A percentile compares a stretch with the other conserved stretches of the same genome.
Conservation (phyloP, 139 green algal genomes). For the Deuterostichococcus epilithicus region DNA sequence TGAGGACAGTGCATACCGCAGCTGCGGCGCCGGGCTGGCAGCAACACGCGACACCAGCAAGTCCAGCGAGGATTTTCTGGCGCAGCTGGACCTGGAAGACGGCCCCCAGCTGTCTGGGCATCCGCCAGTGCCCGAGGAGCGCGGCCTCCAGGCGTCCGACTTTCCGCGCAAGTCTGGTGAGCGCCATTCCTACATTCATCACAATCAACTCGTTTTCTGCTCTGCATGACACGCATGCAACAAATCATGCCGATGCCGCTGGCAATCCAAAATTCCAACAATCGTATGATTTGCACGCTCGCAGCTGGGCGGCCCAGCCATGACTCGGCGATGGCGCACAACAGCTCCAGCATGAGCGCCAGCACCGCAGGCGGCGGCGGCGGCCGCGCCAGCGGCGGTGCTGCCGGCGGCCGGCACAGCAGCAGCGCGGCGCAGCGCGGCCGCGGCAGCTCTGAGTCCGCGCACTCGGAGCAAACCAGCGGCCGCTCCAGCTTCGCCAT, state of each 20-base stretch:
- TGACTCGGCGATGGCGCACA: background rate
- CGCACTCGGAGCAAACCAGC: slow-evolving; percentile 3
- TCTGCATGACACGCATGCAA: too few relatives aligned
- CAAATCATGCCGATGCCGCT: too few relatives aligned
- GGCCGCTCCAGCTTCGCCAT: slow-evolving; percentile 39
- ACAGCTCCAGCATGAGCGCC: background rate
- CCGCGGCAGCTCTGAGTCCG: background rate
- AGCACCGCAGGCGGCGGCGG: background rate
- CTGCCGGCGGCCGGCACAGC: too few relatives aligned
- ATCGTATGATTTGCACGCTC: background rate
- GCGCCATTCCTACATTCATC: background rate
- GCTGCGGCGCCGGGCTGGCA: too few relatives aligned
- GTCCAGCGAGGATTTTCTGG: background rate
- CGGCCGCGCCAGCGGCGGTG: background rate
- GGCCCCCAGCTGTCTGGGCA: too few relatives aligned
- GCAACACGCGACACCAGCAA: background rate
- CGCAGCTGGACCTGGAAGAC: background rate
- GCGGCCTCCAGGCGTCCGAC: background rate
- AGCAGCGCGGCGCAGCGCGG: background rate
- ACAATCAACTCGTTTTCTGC: too few relatives aligned
- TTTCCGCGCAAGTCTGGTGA: background rate
- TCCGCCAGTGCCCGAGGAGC: background rate
- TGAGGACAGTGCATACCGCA: background rate
- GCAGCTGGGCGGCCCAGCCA: background rate
- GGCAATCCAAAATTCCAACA: too few relatives aligned